A percentile compares a stretch with the other conserved stretches of the same genome.
phyloP scores from a whole-genome alignment of 192 early-diverging fungal genomes.

The Coemansia umbellata region DNA sequence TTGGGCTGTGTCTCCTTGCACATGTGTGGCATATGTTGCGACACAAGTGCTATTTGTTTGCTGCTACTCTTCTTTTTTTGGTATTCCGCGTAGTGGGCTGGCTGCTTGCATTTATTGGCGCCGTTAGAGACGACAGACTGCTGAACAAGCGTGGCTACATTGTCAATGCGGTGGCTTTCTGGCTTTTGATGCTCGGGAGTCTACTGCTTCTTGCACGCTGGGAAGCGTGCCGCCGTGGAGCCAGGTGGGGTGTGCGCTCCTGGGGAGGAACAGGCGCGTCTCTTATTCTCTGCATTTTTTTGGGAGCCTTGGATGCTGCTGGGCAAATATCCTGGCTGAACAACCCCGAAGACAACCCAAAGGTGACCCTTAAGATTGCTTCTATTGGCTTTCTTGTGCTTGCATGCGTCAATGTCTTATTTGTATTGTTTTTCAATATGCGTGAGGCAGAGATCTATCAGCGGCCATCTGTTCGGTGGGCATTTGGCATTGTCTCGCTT shows the following conservation, averaged over 20 bases:
- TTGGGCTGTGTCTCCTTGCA: slow-evolving; percentile 31
- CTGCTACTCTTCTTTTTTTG: slow-evolving; percentile 22
- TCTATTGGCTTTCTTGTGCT: slow-evolving; percentile 36
- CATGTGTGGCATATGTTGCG: slow-evolving; percentile 41
- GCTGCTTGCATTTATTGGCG: slow-evolving; percentile 43
- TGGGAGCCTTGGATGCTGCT: slow-evolving; percentile 44
- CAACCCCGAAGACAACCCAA: slow-evolving; percentile 22
- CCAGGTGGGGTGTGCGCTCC: slow-evolving; percentile 24
- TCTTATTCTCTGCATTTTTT: slow-evolving; percentile 19
- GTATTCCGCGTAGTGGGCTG: slow-evolving; percentile 41
- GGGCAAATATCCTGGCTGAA: slow-evolving; percentile 51
- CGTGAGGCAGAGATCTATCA: slow-evolving; percentile 41
- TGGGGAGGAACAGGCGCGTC: slow-evolving; percentile 21
- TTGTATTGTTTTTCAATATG: slow-evolving; percentile 15
- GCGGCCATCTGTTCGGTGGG: slow-evolving; percentile 30
- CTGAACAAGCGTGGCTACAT: slow-evolving; percentile 48
- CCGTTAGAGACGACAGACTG: slow-evolving; percentile 17
- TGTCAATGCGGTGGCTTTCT: slow-evolving; percentile 37
- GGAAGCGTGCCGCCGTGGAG: slow-evolving; percentile 30
- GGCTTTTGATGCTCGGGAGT: slow-evolving; percentile 34
- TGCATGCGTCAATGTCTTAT: slow-evolving; percentile 9
- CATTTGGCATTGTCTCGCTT: slow-evolving; percentile 18
- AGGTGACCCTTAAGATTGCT: slow-evolving; percentile 21
- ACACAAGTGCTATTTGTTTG: slow-evolving; percentile 30
- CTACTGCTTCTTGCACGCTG: slow-evolving; percentile 34